Base-by-base conservation (phyloP, 768 basidiomycete genomes). In the Tricholoma bakamatsutake region DNA sequence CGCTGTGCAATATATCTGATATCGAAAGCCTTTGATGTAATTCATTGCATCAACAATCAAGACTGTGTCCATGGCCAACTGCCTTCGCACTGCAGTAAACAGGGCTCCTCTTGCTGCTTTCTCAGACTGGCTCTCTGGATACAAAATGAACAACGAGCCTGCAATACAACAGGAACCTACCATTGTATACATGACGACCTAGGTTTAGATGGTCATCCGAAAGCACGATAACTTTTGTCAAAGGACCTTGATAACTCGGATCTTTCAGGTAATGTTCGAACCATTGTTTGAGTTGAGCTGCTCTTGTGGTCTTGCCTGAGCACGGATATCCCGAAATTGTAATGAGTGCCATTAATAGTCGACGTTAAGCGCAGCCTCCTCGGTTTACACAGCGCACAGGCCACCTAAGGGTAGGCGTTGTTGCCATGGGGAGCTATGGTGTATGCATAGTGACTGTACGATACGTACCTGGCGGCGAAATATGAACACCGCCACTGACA, bases 1-100 rank as follows among this genome's bases (percentile, higher is more conserved):
- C 4, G 94, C 95, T 1, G 92, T 91, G 66, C 96, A 98, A 67
- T 98, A 97, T 74, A 99, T 85, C 69, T 99, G 97, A 70, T 99
- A 99, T 30, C 97, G 85, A 67, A 93, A 97, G 10, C 96, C 96
- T 68, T 99, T 98, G 79, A 98, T 98, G 71, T 99, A 98, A 66
- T 98, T 98, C 61, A 90, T 80, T 12, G 87, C 83, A 66, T 99
- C 97, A 58, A 94, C 80, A 61, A 99, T 89, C 56, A 97, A 78
- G 63, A 98, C 83, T 0, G 83, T 88, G 63, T 90, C 84, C 34
- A 71, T 68, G 21, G 80, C 77, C 60, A 99, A 77, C 33, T 81
- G 77, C 11, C 97, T 79, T 62, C 88, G 91, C 50, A 94, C 75
- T 1, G 90, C 83, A 1, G 93, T 84, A 68, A 96, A 93, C 18